Conservation (phyloP, 768 basidiomycete genomes). For the Aureoboletus auriporus region DNA sequence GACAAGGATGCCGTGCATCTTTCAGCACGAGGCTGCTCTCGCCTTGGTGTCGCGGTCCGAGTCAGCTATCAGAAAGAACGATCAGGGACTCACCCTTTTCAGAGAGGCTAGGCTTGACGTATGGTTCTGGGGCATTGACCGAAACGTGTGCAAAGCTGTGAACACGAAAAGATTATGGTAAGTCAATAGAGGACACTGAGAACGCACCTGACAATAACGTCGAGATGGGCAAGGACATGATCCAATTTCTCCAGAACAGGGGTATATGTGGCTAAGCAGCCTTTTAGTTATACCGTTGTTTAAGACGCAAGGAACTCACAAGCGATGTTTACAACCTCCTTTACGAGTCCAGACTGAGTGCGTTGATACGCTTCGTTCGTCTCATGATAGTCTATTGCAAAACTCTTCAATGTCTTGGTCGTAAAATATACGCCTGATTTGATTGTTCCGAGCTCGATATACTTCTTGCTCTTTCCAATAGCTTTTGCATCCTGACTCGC, state of each 20-base stretch:
- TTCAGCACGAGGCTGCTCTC: conserved; percentile 74
- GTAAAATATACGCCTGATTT: conserved; percentile 91
- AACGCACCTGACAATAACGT: conserved; percentile 81
- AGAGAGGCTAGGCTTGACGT: conserved; percentile 78
- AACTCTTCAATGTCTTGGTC: conserved; percentile 65
- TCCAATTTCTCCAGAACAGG: conserved; percentile 85
- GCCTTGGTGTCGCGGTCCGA: conserved; percentile 39
- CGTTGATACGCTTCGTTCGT: conserved; percentile 64
- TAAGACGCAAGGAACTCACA: conserved; percentile 42
- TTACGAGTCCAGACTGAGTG: conserved; percentile 79
- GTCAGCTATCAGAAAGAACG: background rate
- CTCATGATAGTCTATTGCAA: conserved; percentile 70
- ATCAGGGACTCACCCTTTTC: conserved; percentile 57
- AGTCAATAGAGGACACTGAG: background rate
- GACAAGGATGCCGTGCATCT: conserved; percentile 92
- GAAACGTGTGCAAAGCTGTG: conserved; percentile 89
- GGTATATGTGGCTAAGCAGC: conserved; percentile 77
- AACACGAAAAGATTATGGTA: background rate
- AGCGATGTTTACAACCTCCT: conserved; percentile 90
- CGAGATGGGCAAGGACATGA: conserved; percentile 80
- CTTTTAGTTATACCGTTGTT: background rate
- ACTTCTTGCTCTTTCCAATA: conserved; percentile 59
- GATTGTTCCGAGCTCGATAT: conserved; percentile 78
- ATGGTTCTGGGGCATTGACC: conserved; percentile 78
- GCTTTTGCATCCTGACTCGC: conserved; percentile 68